Evolutionary conservation across 2,329 filamentous ascomycete genomes (phyloP), one percentile per base, ranked within the genome.

Genomic region (Pseudocercospora vitis): DNA sequence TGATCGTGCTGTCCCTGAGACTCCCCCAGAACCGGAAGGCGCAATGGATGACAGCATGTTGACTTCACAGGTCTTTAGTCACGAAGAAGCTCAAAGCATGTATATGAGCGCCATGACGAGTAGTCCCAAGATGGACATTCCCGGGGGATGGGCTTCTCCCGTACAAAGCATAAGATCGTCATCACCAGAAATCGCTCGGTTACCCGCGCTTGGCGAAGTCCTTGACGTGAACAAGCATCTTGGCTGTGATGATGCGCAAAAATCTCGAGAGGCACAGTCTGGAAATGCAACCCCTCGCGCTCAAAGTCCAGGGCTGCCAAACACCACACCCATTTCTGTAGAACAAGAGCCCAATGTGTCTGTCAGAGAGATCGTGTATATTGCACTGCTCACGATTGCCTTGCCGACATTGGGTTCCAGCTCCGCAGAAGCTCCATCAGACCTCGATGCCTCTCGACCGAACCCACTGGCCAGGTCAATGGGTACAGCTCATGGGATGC

Each of bases 51-150:
- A 65, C n/a, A 66, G 66, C n/a, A 56, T 72, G 61, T 47, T 70
- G 9, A 63, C 73, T 57, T 92, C 89, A 4, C 85, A 82, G 33
- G 66, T 91, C 1, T 92, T 88, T 65, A 89, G 82, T 29, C 87
- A 90, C 54, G 87, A 90, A 57, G 88, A 92, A 58, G 88, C 88
- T 0, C 85, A 89, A 65, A 94, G 89, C 68, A 88, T 95, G 85
- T 95, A 94, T 63, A 86, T 91, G 84, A 92, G 83, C 65, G 83
- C 81, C 8, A 73, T 84, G 51, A 82, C 79, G 53, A 55, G 60
- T 16, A 62, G 55, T 48, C 55, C 59, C 7, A 59, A 49, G 18
- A 56, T 58, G 44, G 48, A 67, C 32, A 60, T 77, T 37, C 74
- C 75, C 21, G 75, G 75, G 19, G 72, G 70, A 7, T 77, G 75